A percentile compares a stretch with the other conserved stretches of the same genome.
Conservation (phyloP, 2,329 filamentous ascomycete species). For the Periconia sp. region DNA sequence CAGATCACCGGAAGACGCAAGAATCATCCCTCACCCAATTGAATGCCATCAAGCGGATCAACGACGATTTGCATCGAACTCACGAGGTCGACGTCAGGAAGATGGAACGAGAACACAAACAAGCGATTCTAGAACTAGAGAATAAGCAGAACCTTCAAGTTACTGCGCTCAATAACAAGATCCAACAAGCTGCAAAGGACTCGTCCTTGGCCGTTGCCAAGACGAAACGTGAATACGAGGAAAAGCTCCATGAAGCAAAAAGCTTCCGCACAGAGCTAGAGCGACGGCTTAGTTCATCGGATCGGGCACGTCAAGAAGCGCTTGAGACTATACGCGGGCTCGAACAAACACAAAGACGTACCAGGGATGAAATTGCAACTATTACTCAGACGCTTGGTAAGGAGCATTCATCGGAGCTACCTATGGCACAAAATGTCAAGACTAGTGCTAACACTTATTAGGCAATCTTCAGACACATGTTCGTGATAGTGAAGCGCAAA, state of each 20-base stretch:
- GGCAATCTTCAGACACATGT: slow-evolving; percentile 30
- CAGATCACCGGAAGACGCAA: slow-evolving; percentile 71
- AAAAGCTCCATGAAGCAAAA: slow-evolving; percentile 34
- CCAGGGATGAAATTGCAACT: slow-evolving; percentile 31
- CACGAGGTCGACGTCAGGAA: slow-evolving; percentile 71
- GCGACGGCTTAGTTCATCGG: slow-evolving; percentile 27
- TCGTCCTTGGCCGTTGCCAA: slow-evolving; percentile 28
- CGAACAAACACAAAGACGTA: slow-evolving; percentile 30
- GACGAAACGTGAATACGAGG: slow-evolving; percentile 42
- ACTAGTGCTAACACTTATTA: slow-evolving; percentile 4
- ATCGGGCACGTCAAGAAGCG: slow-evolving; percentile 34
- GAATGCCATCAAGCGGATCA: slow-evolving; percentile 66
- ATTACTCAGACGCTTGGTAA: slow-evolving; percentile 26
- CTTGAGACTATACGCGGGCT: slow-evolving; percentile 32
- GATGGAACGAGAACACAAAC: slow-evolving; percentile 45
- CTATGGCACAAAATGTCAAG: too few species aligned
- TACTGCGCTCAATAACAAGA: slow-evolving; percentile 41
- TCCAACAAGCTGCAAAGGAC: slow-evolving; percentile 41
- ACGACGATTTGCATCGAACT: slow-evolving; percentile 72
- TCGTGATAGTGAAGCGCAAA: slow-evolving; percentile 33
- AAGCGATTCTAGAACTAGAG: slow-evolving; percentile 49
- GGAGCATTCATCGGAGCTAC: background rate
- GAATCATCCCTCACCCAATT: slow-evolving; percentile 53
- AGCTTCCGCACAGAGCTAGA: slow-evolving; percentile 33
- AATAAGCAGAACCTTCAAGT: slow-evolving; percentile 55